These are phyloP conservation scores for Lophium mytilinum DNA, from an alignment of 495 filamentous ascomycete genomes.

Conservation along the genomic window DNA sequence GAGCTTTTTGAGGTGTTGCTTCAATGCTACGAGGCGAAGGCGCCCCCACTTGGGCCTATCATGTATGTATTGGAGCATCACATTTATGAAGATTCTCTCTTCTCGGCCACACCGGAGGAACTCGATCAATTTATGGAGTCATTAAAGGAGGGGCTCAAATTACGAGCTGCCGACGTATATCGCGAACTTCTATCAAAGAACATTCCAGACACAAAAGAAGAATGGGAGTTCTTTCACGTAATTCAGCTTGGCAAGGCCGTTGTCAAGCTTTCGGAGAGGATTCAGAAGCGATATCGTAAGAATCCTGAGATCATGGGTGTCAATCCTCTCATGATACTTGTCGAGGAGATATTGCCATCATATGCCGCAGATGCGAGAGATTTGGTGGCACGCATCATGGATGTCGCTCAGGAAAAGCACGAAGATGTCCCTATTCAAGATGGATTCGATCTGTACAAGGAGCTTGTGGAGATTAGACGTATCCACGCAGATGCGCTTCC, in stretches of 20 bases:
- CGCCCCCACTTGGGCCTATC: conserved; percentile 65
- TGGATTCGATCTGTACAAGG: conserved; percentile 86
- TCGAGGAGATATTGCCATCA: conserved; percentile 75
- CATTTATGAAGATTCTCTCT: conserved; percentile 68
- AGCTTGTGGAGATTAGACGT: conserved; percentile 71
- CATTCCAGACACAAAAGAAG: conserved; percentile 63
- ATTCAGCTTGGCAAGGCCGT: conserved; percentile 81
- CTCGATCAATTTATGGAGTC: conserved; percentile 58
- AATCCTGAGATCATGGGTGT: conserved; percentile 88
- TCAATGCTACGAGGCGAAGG: conserved; percentile 82
- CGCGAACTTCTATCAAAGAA: conserved; percentile 60
- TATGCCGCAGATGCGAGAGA: conserved; percentile 83
- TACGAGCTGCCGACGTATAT: conserved; percentile 68
- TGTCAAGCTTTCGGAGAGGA: conserved; percentile 69
- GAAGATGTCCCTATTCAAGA: conserved; percentile 79
- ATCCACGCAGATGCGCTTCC: conserved; percentile 69
- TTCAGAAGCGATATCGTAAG: conserved; percentile 83
- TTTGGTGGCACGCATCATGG: conserved; percentile 70
- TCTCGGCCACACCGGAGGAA: conserved; percentile 60
- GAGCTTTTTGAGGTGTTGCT: conserved; percentile 82
- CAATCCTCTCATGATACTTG: conserved; percentile 70
- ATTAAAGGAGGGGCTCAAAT: conserved; percentile 61
- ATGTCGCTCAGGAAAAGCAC: conserved; percentile 55
- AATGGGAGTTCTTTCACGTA: conserved; percentile 81
- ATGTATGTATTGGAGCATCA: conserved; percentile 80